These are phyloP conservation scores for Amauroascus verrucosus DNA, from an alignment of 2,329 filamentous ascomycete species.

Conservation along the genomic window DNA sequence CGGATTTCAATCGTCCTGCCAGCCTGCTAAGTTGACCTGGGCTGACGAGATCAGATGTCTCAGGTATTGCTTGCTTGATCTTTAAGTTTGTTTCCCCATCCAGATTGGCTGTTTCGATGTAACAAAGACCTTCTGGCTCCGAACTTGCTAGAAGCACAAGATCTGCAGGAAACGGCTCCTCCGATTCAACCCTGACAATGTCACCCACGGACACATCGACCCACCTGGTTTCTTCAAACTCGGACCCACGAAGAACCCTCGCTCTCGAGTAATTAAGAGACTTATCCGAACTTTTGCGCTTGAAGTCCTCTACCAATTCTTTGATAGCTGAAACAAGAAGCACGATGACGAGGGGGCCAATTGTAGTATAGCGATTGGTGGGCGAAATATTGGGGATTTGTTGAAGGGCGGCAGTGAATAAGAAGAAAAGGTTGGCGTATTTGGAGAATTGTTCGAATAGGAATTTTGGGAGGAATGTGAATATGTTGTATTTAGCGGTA, in stretches of 20 bases:
- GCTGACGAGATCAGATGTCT: constrained; percentile 80
- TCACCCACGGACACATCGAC: constrained; percentile 88
- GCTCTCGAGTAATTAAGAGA: constrained; percentile 81
- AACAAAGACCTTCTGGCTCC: constrained; percentile 93
- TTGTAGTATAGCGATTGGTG: constrained; percentile 91
- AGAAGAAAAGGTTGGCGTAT: constrained; percentile 98
- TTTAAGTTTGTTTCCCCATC: constrained; percentile 98
- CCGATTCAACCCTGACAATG: constrained; percentile 83
- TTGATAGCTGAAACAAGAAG: constrained; percentile 91
- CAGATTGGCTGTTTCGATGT: constrained; percentile 95
- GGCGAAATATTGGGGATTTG: constrained; percentile 93
- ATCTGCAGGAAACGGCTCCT: constrained; percentile 90
- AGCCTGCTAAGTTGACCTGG: constrained; percentile 75
- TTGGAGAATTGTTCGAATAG: constrained; percentile 97
- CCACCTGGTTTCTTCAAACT: constrained; percentile 83
- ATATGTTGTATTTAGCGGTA: constrained; percentile 90
- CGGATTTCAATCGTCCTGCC: constrained; percentile 77
- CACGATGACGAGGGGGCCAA: constrained; percentile 83
- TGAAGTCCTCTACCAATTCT: constrained; percentile 86
- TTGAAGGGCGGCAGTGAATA: constrained; percentile 89
- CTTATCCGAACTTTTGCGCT: constrained; percentile 76
- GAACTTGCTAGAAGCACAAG: constrained; percentile 86
- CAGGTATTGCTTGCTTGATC: constrained; percentile 93
- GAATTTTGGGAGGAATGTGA: constrained; percentile 93
- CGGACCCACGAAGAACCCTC: constrained; percentile 68